Percentiles rank a stretch among this genome's conserved stretches.
Conservation (phyloP, 2,329 filamentous ascomycete genomes). For the Claviceps digitariae region DNA sequence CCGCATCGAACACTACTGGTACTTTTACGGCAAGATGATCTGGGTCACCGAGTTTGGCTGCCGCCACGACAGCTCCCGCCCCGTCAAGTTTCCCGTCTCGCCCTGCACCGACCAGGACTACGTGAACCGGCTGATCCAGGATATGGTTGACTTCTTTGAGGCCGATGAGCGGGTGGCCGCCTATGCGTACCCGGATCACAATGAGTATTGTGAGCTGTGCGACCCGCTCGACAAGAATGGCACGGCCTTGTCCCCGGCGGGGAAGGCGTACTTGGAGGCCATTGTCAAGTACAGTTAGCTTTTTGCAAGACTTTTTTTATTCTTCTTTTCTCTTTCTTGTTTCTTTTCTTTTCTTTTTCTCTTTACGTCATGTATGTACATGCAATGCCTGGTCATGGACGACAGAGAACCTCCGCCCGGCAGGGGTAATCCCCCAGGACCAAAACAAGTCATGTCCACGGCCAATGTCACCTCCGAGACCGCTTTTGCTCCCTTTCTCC, state of each 20-base stretch:
- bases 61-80: neutral
- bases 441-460: too few relatives aligned
- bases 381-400: too few relatives aligned
- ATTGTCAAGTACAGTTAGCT: neutral
- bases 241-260: neutral
- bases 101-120: neutral
- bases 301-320: neutral
- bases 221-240: neutral
- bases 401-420: too few relatives aligned
- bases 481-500: too few relatives aligned
- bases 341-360: too few relatives aligned
- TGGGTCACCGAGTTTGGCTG: neutral
- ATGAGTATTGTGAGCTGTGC: neutral
- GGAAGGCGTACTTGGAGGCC: neutral
- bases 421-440: too few relatives aligned
- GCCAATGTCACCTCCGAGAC: too few relatives aligned
- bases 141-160: neutral
- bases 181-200: neutral
- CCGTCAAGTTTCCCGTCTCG: neutral
- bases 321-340: neutral
- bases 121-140: neutral
- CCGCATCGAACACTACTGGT: neutral
- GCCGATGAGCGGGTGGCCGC: neutral
- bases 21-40: neutral
- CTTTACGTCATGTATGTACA: too few relatives aligned